phyloP scores from a whole-genome alignment of 2,329 filamentous ascomycete species.

The Botryotinia narcissicola region DNA sequence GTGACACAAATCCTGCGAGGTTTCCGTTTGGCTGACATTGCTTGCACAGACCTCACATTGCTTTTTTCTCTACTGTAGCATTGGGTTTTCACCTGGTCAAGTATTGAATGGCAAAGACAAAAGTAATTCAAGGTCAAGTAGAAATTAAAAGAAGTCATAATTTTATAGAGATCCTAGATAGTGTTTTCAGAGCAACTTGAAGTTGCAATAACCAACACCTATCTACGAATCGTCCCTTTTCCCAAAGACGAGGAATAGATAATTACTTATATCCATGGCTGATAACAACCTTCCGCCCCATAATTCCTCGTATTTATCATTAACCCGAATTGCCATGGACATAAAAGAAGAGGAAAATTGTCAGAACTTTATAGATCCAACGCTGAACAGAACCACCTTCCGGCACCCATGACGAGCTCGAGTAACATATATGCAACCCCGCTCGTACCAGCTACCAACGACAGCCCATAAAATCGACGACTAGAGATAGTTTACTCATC shows the following conservation, averaged over 20 bases:
- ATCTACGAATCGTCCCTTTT: neutral
- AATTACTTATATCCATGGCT: constrained; percentile 6
- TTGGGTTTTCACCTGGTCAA: neutral
- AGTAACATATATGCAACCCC: neutral
- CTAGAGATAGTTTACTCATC: neutral
- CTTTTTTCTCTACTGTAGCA: neutral
- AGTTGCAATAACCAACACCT: neutral
- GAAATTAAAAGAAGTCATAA: neutral
- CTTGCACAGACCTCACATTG: constrained; percentile 3
- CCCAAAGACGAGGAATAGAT: neutral
- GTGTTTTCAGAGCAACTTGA: neutral
- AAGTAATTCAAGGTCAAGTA: neutral
- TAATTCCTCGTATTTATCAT: neutral
- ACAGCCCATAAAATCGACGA: neutral
- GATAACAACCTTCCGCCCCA: neutral
- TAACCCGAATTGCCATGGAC: neutral
- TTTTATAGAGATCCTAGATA: neutral
- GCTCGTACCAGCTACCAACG: neutral
- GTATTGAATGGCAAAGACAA: neutral
- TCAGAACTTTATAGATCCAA: neutral
- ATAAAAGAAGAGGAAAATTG: neutral
- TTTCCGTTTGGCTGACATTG: neutral
- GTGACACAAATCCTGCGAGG: neutral
- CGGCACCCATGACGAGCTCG: neutral
- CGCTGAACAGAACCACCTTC: constrained; percentile 3